Conservation (phyloP, 805 yeast genomes). For the Monosporozyma solicola region DNA sequence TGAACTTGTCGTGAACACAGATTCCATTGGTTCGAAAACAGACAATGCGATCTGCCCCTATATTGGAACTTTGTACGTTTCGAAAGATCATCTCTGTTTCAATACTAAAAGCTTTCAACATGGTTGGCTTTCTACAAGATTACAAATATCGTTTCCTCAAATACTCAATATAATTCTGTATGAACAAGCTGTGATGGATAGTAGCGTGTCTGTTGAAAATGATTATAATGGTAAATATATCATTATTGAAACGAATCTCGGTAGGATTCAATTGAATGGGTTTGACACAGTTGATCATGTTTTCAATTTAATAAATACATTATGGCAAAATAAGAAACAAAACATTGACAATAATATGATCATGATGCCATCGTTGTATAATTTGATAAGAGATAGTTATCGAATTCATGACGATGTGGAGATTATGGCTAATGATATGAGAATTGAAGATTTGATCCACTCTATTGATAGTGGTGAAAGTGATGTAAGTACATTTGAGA, state of each 20-base stretch:
- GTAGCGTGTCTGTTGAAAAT: constrained; percentile 37
- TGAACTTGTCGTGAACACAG: not conserved
- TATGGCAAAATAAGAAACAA: constrained; percentile 43
- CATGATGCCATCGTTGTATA: not conserved
- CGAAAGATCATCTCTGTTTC: constrained; percentile 73
- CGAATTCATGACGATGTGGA: not conserved
- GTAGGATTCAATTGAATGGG: constrained; percentile 77
- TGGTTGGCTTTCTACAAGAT: constrained; percentile 63
- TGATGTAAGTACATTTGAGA: not conserved
- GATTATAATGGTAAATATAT: constrained; percentile 29
- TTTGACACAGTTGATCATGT: constrained; percentile 76
- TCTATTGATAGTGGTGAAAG: constrained; percentile 18
- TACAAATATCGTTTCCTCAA: constrained; percentile 64
- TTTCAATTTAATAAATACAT: constrained; percentile 52
- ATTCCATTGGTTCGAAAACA: not conserved
- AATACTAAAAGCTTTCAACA: constrained; percentile 65
- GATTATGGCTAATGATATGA: constrained; percentile 18
- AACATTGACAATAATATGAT: not conserved
- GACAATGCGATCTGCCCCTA: constrained; percentile 40
- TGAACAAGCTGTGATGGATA: constrained; percentile 53
- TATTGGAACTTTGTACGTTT: constrained; percentile 79
- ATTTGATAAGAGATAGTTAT: not conserved
- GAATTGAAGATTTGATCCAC: constrained; percentile 31
- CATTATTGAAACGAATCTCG: constrained; percentile 50
- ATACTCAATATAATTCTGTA: constrained; percentile 41